phyloP scores from a whole-genome alignment of 345 rosid genomes.

The Salix viminalis region DNA sequence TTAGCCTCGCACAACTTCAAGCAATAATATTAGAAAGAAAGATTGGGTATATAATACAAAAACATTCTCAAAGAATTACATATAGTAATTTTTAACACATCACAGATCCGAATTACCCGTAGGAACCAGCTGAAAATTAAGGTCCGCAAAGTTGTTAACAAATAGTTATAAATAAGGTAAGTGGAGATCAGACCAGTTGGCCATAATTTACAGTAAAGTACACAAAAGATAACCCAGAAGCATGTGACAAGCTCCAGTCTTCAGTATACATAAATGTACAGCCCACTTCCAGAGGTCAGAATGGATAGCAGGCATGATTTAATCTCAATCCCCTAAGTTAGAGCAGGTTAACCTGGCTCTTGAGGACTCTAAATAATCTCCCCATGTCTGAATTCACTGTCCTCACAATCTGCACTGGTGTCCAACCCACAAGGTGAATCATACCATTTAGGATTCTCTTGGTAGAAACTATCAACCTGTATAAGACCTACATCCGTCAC shows the following conservation, averaged over 20 bases:
- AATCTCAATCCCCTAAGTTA: constrained; percentile 41
- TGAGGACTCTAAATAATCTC: constrained; percentile 56
- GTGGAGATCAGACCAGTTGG: constrained; percentile 44
- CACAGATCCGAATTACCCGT: constrained; percentile 15
- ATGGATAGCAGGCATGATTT: constrained; percentile 29
- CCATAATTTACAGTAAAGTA: constrained; percentile 46
- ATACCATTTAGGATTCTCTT: constrained; percentile 87
- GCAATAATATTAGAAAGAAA: neutral
- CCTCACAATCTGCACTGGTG: constrained; percentile 75
- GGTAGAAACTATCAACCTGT: constrained; percentile 97
- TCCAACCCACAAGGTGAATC: constrained; percentile 97
- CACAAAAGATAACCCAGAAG: constrained; percentile 36
- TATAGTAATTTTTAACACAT: constrained; percentile 19
- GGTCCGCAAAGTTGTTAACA: constrained; percentile 29
- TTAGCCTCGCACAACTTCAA: neutral
- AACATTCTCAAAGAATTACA: neutral
- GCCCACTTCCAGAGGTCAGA: constrained; percentile 34
- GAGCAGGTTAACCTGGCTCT: constrained; percentile 31
- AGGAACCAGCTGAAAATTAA: constrained; percentile 23
- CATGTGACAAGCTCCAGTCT: constrained; percentile 36
- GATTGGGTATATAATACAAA: neutral
- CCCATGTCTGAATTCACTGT: constrained; percentile 75
- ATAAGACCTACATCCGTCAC: constrained; percentile 87
- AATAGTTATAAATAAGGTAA: constrained; percentile 33
- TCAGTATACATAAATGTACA: constrained; percentile 56